Percentiles rank a stretch among this genome's conserved stretches.
These are phyloP conservation scores for Hamamelis virginiana DNA, from an alignment of 164 flowering plant genomes.

Conservation along the genomic window DNA sequence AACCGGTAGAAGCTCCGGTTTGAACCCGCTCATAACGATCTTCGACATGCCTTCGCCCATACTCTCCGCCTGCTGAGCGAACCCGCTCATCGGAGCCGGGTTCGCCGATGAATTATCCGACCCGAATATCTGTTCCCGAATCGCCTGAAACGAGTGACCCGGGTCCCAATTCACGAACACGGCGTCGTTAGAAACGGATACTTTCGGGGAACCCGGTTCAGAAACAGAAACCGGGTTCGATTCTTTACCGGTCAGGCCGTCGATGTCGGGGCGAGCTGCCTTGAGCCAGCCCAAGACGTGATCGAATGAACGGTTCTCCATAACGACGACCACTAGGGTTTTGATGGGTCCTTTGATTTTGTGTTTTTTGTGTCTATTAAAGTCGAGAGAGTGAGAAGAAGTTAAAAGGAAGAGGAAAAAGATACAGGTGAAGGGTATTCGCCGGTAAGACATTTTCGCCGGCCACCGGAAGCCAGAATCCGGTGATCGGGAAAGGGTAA, in stretches of 20 bases:
- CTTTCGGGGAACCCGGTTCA: slow-evolving; percentile 38
- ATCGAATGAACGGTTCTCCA: slow-evolving; percentile 75
- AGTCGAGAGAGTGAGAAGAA: slow-evolving; percentile 24
- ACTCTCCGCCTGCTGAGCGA: slow-evolving; percentile 71
- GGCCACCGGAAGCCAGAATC: neutral
- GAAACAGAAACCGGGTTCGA: slow-evolving; percentile 39
- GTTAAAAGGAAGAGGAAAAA: slow-evolving; percentile 29
- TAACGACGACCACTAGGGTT: slow-evolving; percentile 57
- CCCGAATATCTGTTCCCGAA: slow-evolving; percentile 65
- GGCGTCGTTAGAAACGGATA: slow-evolving; percentile 53
- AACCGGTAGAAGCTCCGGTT: slow-evolving; percentile 58
- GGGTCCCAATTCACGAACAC: slow-evolving; percentile 60
- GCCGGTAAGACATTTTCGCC: slow-evolving; percentile 19
- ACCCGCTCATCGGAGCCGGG: slow-evolving; percentile 84
- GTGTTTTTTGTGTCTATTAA: slow-evolving; percentile 16
- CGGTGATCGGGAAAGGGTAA: neutral
- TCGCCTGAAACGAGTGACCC: slow-evolving; percentile 77
- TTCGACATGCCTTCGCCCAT: slow-evolving; percentile 45
- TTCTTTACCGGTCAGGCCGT: slow-evolving; percentile 55
- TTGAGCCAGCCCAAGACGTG: slow-evolving; percentile 69
- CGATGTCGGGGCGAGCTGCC: slow-evolving; percentile 54
- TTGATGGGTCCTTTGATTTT: slow-evolving; percentile 62
- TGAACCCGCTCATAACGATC: slow-evolving; percentile 85
- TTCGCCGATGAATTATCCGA: slow-evolving; percentile 30
- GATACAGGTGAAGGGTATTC: slow-evolving; percentile 11